These are phyloP conservation scores for Abelmoschus esculentus DNA, from an alignment of 345 rosid genomes.

Conservation along the genomic window DNA sequence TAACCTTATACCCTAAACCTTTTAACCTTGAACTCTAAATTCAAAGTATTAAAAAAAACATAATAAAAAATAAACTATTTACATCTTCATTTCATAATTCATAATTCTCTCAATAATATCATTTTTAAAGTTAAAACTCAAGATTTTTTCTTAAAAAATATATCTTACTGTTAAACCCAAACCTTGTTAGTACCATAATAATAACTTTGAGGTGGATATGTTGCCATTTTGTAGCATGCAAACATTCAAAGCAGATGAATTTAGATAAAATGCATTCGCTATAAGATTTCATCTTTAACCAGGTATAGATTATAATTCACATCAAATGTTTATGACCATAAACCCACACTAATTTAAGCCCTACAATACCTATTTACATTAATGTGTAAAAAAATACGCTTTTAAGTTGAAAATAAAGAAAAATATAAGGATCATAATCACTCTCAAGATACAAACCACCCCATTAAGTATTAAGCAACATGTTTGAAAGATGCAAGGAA, in stretches of 20 bases:
- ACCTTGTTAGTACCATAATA: too few species aligned
- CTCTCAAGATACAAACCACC: constrained; percentile 45
- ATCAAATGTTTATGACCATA: constrained; percentile 25
- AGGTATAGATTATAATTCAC: constrained; percentile 22
- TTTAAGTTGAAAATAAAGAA: constrained; percentile 20
- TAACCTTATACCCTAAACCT: too few species aligned
- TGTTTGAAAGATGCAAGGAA: constrained; percentile 24
- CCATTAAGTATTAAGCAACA: constrained; percentile 15
- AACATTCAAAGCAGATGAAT: background rate
- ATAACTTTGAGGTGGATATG: too few species aligned
- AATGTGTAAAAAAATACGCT: constrained; percentile 8
- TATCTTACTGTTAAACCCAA: too few species aligned
- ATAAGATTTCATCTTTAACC: constrained; percentile 17
- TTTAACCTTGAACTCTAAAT: too few species aligned
- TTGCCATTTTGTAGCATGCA: too few species aligned
- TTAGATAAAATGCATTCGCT: background rate
- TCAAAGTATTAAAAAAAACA: too few species aligned
- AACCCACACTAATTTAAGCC: constrained; percentile 35
- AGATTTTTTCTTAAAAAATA: too few species aligned
- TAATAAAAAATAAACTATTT: too few species aligned
- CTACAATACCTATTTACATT: background rate
- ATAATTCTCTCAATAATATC: too few species aligned
- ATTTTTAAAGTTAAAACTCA: too few species aligned
- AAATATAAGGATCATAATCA: constrained; percentile 34
- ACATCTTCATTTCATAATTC: too few species aligned